A percentile compares a stretch with the other conserved stretches of the same genome.
phyloP scores from a whole-genome alignment of 495 filamentous ascomycete genomes.

The Cudoniella acicularis region DNA sequence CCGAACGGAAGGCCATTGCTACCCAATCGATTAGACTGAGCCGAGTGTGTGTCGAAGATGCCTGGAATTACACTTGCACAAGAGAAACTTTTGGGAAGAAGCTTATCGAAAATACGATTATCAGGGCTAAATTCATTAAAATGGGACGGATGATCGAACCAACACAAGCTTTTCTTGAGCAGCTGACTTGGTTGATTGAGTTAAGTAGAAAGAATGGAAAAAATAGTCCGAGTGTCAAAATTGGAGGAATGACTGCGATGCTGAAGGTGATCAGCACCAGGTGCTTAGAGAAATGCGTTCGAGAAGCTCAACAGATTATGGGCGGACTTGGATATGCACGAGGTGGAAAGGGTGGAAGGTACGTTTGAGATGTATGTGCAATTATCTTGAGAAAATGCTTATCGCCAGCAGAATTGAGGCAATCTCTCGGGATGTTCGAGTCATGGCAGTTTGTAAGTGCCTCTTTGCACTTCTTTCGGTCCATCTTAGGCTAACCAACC shows the following conservation, averaged over 20 bases:
- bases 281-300: conserved; percentile 24
- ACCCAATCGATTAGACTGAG: conserved; percentile 41
- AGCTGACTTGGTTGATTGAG: conserved; percentile 32
- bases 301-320: conserved; percentile 30
- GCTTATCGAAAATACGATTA: conserved; percentile 42
- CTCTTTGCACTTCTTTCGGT: not conserved
- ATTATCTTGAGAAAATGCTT: not conserved
- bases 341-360: conserved; percentile 31
- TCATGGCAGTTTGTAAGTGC: conserved; percentile 33
- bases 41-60: conserved; percentile 45
- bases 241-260: conserved; percentile 41
- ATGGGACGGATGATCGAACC: conserved; percentile 48
- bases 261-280: conserved; percentile 25
- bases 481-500: not conserved
- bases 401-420: conserved; percentile 29
- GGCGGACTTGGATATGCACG: conserved; percentile 31
- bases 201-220: conserved; percentile 33
- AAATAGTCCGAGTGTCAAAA: conserved; percentile 35
- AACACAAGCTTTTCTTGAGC: conserved; percentile 46
- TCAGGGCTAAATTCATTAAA: conserved; percentile 45
- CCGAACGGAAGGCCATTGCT: conserved; percentile 41
- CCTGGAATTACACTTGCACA: conserved; percentile 44
- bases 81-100: conserved; percentile 47
- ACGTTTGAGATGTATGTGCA: not conserved
- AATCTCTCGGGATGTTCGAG: conserved; percentile 34